Evolutionary conservation across 306 rosid species (phyloP).

Genomic region (Carpinus viminea): DNA sequence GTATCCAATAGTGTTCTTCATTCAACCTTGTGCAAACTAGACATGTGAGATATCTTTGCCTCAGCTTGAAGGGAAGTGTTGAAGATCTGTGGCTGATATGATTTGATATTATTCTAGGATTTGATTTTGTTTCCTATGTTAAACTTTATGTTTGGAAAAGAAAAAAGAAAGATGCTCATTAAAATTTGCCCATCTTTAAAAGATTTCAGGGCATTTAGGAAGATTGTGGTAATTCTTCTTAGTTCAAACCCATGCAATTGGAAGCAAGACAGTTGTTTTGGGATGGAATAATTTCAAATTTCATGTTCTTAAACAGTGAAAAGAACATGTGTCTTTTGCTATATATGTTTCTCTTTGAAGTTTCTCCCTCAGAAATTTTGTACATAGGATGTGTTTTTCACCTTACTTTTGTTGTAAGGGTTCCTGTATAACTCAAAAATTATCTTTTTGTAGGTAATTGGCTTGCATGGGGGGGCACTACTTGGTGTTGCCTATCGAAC

Average conservation of each 20-base stretch:
- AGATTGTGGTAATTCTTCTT: background rate
- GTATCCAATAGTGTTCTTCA: no score
- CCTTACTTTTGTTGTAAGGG: conserved; percentile 6
- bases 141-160: background rate
- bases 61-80: no score
- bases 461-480: conserved; percentile 97
- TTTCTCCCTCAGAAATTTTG: conserved; percentile 3
- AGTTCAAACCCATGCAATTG: background rate
- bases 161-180: background rate
- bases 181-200: background rate
- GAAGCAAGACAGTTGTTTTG: background rate
- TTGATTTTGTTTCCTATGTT: background rate
- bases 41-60: no score
- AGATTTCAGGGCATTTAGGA: background rate
- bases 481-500: conserved; percentile 97
- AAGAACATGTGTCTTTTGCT: conserved; percentile 13
- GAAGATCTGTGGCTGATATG: no score
- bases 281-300: background rate
- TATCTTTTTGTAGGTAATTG: conserved; percentile 68
- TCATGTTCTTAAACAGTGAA: conserved; percentile 2
- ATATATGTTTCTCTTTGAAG: conserved; percentile 30
- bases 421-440: conserved; percentile 26
- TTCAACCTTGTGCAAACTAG: no score
- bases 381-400: conserved; percentile 2
- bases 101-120: no score